Evolutionary conservation across 73 alveolate genomes (phyloP), one percentile per base, ranked within the genome.

Genomic region (Paramecium tetraurelia): DNA sequence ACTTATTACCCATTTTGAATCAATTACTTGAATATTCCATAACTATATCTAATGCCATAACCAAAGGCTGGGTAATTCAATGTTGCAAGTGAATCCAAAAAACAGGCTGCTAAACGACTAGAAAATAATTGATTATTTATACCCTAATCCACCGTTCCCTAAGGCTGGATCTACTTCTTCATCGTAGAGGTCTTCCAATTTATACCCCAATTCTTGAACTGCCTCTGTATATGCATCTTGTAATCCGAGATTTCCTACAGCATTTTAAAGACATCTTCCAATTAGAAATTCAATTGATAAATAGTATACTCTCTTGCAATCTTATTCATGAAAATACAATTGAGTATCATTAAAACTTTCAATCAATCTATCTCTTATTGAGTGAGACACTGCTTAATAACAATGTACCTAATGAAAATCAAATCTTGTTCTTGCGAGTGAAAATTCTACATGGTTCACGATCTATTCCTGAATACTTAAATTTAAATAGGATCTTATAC

Each of bases 61-160:
- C 99, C 99, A 99, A 99, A 98, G 24, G 99, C 99, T 33, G 99
- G 99, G 33, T 96, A 93, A 58, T 98, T 98, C 57, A 99, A 96
- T 48, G 99, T 98, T 68, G 99, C 99, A 93, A 99, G 43, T 31
- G 99, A 98, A 89, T 99, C 99, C 77, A 99, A 86, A 97, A 98
- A 99, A 94, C 99, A 99, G 29, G 99, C 99, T 14, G 99, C 99
- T 46, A 99, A 95, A 53, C 99, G 92, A 92, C 95, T 86, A 16
- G 8, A 44, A 27, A 21, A 24, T n/a, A 4, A 43, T 48, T 0
- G 2, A n/a, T 11, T 12, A 29, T 18, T 63, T 86, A 27, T 27
- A 86, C 93, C 94, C 99, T 24, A 99, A 96, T 75, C 99, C 99
- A 27, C 99, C 99, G 89, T 99, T 99, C 38, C 99, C 99, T 50